Base-by-base conservation (phyloP, 257 asterid genomes). In the Salvia hispanica region DNA sequence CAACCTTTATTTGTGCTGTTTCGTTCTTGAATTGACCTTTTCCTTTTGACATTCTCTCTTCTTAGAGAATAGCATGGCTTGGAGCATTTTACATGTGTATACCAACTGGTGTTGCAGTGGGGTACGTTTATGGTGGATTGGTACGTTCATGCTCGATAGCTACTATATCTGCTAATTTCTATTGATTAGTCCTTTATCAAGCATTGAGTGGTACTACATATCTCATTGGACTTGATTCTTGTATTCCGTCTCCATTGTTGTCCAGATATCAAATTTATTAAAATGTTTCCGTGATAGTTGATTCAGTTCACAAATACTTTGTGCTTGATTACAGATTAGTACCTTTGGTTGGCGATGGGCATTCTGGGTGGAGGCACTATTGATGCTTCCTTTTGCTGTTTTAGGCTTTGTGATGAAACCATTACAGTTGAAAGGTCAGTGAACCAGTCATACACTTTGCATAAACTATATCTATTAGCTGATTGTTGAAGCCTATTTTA, bases 41-140 rank as follows among this genome's bases (percentile, higher is more conserved):
- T 39, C 39, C 62, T 58, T 43, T 18, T 40, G 63, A 62, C 75
- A 7, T 12, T 40, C 55, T 69, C 31, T 25, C 44, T 71, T 72
- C 42, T 50, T 3, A 94, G 96, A 91, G 90, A 81, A 86, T 87
- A 54, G 88, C 91, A 66, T 94, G 99, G 97, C 88, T 94, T 44
- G 97, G 97, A 72, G 79, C 92, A 53, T 94, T 94, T 81, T 94
- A 91, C 86, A 91, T 91, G 99, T 94, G 99, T 76, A 94, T 88
- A 81, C 97, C 97, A 28, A 76, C 90, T 8, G 96, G 99, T 71
- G 63, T 87, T 43, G 99, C 97, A 0, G 74, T 94, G 82, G 99
- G 97, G 44, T 94, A 91, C 68, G 95, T 94, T 66, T 94, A 88
- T 67, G 99, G 99, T 70, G 99, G 97, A 82, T 33, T 84, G 95